Conservation (phyloP, 495 filamentous ascomycete species). For the Xylaria cubensis region DNA sequence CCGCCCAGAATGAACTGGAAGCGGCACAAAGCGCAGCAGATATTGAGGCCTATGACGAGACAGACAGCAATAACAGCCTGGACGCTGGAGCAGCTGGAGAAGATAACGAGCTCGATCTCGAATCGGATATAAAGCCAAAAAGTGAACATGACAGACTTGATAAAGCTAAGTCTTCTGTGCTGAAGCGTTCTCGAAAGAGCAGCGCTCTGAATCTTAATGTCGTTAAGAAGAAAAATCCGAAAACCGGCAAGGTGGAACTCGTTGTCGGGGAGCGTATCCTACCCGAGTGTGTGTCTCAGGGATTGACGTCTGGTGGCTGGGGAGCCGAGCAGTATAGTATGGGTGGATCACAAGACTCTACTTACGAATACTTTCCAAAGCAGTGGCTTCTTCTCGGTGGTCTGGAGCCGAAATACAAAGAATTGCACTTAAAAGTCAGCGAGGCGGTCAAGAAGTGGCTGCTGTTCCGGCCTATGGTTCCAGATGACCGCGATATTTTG, state of each 20-base stretch:
- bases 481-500: slow-evolving; percentile 75
- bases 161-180: slow-evolving; percentile 16
- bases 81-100: not conserved
- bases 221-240: slow-evolving; percentile 28
- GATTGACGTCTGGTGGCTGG: slow-evolving; percentile 49
- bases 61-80: slow-evolving; percentile 22
- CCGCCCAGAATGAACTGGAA: slow-evolving; percentile 37
- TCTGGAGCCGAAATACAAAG: slow-evolving; percentile 76
- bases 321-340: slow-evolving; percentile 57
- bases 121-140: not conserved
- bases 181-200: slow-evolving; percentile 32
- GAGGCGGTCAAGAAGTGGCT: slow-evolving; percentile 76
- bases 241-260: slow-evolving; percentile 30
- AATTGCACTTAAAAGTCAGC: slow-evolving; percentile 77
- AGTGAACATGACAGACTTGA: slow-evolving; percentile 6
- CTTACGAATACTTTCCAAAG: slow-evolving; percentile 96
- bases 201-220: slow-evolving; percentile 32
- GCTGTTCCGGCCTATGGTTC: slow-evolving; percentile 84
- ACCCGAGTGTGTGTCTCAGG: slow-evolving; percentile 59
- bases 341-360: slow-evolving; percentile 86
- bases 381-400: slow-evolving; percentile 82
- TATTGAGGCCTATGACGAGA: slow-evolving; percentile 33
- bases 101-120: slow-evolving; percentile 4
- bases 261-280: slow-evolving; percentile 21
- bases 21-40: slow-evolving; percentile 30